Base-by-base conservation (phyloP, 257 asterid genomes). In the Striga asiatica region DNA sequence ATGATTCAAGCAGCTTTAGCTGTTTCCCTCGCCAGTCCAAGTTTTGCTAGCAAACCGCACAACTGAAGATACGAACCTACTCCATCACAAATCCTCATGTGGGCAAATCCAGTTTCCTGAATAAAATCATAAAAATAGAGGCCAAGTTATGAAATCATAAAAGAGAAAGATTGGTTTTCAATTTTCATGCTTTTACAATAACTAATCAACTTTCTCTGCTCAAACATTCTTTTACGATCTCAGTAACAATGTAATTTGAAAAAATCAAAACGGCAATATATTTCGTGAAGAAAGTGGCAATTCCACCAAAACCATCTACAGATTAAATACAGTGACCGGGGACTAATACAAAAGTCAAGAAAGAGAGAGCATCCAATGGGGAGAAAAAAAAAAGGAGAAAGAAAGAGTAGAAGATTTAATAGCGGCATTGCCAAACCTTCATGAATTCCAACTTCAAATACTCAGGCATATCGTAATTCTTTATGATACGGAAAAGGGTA, bases 71-170 rank as follows among this genome's bases (percentile, higher is more conserved):
- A 91, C 1, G 96, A 84, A 65, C 96, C 96, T 5, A 87, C 98
- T 59, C 98, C 98, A 56, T 91, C 98, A 29, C 84, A 84, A 58
- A 87, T 87, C 80, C 96, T 87, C 98, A 87, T 87, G 79, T 87
- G 98, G 19, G 89, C 96, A 56, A 91, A 87, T 69, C 96, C 96
- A 68, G 95, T 84, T 72, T 91, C 96, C 98, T 89, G 72, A 13
- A 35, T 28, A 45, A 18, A 61, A 71, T 31, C 50, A 50, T 7
- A 24, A 57, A 57, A 9, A 71, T 23, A 21, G 20, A 54, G 21
- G 19, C 20, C 34, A 2, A 27, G n/a, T 69, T 11, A 49, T 27
- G 22, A 10, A 19, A n/a, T n/a, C n/a, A n/a, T n/a, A n/a, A n/a
- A n/a, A n/a, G n/a, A n/a, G n/a, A n/a, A n/a, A n/a, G n/a, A n/a